Evolutionary conservation across 1,284 basidiomycete species (phyloP), one percentile per base, ranked within the genome.

Genomic region (Ustilago sp.): DNA sequence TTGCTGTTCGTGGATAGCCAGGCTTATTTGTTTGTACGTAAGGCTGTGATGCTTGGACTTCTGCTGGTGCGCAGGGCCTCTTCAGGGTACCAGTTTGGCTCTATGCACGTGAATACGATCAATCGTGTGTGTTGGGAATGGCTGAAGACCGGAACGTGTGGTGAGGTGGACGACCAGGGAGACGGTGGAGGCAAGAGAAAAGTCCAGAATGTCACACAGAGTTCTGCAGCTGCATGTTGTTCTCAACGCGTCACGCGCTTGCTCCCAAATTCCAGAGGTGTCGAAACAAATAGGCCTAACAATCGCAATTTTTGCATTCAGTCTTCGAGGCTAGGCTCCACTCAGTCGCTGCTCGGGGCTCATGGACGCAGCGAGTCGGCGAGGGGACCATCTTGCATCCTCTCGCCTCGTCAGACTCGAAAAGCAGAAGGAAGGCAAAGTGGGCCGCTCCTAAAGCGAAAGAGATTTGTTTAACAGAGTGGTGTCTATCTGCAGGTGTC

Each of bases 221-320:
- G 48, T 50, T 50, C 48, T 7, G 31, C 6, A 28, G 47, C 54
- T 39, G 59, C 60, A 59, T 60, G 69, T 73, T 73, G 70, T 60
- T 73, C 70, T 73, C 48, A 63, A 57, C 70, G 65, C 70, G 70
- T 60, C 53, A 67, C 63, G 64, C 64, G 70, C 61, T 48, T n/a
- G 43, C 3, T 11, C 12, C 8, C 4, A 45, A 11, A 39, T 52
- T 41, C 8, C 17, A 4, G 17, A 4, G 41, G n/a, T 52, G 43
- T 57, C 34, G 9, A 32, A 11, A 47, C 3, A 28, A 9, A 28
- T 8, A 8, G 8, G 4, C 19, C 51, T 61, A 48, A 52, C 50
- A 58, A 13, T 47, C 12, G 0, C 4, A 7, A 15, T 15, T 28
- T 28, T 28, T 28, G 23, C 23, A 28, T 28, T 28, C 23, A 3